Evolutionary conservation across 768 basidiomycete genomes (phyloP), one percentile per base, ranked within the genome.

Genomic region (Antrodiella citrinella): DNA sequence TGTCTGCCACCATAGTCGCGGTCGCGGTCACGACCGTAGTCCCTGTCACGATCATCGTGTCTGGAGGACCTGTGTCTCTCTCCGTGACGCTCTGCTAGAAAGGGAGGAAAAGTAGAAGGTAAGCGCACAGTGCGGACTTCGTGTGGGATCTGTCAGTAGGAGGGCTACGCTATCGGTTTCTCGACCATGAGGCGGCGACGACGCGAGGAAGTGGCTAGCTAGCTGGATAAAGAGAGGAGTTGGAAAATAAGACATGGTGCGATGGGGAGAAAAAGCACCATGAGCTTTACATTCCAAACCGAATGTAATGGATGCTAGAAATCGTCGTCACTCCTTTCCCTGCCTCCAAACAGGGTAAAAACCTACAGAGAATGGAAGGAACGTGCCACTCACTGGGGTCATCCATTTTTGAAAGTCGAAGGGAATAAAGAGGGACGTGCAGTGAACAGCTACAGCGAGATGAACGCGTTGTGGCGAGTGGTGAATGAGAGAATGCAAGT

Each of bases 281-380:
- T 81, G 78, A 81, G 77, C 74, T 73, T 75, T 70, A 72, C 68
- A 68, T 74, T 68, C 68, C 66, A 62, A 54, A 61, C 60, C 63
- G 62, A 62, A 56, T 63, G 76, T 77, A 75, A 70, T 65, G 65
- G 59, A 61, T 51, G 48, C 48, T 49, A 52, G 42, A 39, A 11
- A 40, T 39, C 43, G 43, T 30, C 54, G 43, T 56, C 58, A 55
- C 52, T 46, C 51, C 47, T 56, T 43, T 54, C 46, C 59, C 61
- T 62, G 55, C 56, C 56, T 52, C 59, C 58, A 50, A 51, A 60
- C 45, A 44, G 38, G 47, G 53, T 48, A 25, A 56, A 53, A 47
- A 48, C 55, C 26, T 50, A 46, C 49, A 59, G 46, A 48, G 13
- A 43, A 42, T 10, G 26, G 26, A 35, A 44, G 26, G 21, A 21